phyloP scores from a whole-genome alignment of 225 moss, liverwort and hornwort species.

The Sphagnum tenellum region DNA sequence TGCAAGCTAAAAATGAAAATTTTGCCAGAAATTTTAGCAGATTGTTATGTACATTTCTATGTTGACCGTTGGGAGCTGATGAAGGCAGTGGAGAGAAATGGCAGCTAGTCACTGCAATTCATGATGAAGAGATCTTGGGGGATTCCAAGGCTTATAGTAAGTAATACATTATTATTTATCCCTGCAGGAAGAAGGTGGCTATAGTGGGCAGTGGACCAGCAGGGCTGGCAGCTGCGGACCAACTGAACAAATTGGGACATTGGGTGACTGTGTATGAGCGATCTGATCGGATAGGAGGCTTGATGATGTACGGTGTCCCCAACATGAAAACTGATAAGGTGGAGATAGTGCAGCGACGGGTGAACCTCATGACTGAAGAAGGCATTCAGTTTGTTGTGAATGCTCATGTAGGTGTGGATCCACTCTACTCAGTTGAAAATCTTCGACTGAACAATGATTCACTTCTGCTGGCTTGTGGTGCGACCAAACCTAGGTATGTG shows the following conservation, averaged over 20 bases:
- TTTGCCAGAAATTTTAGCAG: too few relatives aligned
- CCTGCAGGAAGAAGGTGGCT: slow-evolving; percentile 66
- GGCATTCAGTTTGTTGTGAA: slow-evolving; percentile 67
- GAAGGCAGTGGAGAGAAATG: too few relatives aligned
- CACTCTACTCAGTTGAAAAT: slow-evolving; percentile 46
- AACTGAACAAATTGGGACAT: slow-evolving; percentile 79
- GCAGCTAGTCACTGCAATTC: too few relatives aligned
- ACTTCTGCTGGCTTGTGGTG: slow-evolving; percentile 68
- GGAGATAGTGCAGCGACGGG: slow-evolving; percentile 67
- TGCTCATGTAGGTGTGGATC: slow-evolving; percentile 73
- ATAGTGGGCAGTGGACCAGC: slow-evolving; percentile 82
- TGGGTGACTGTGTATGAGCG: slow-evolving; percentile 74
- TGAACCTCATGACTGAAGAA: slow-evolving; percentile 66
- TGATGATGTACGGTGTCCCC: slow-evolving; percentile 96
- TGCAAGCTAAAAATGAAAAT: too few relatives aligned
- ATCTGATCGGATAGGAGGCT: slow-evolving; percentile 71
- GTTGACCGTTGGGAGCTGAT: background rate
- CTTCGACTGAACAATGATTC: slow-evolving; percentile 48
- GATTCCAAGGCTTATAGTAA: background rate
- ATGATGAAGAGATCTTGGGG: too few relatives aligned
- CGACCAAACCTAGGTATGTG: slow-evolving; percentile 66
- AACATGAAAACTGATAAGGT: slow-evolving; percentile 90
- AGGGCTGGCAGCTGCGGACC: slow-evolving; percentile 78
- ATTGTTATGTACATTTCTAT: background rate
- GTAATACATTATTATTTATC: background rate